Percentiles rank a stretch among this genome's conserved stretches.
Conservation (phyloP, 495 filamentous ascomycete species). For the Talaromyces proteolyticus region DNA sequence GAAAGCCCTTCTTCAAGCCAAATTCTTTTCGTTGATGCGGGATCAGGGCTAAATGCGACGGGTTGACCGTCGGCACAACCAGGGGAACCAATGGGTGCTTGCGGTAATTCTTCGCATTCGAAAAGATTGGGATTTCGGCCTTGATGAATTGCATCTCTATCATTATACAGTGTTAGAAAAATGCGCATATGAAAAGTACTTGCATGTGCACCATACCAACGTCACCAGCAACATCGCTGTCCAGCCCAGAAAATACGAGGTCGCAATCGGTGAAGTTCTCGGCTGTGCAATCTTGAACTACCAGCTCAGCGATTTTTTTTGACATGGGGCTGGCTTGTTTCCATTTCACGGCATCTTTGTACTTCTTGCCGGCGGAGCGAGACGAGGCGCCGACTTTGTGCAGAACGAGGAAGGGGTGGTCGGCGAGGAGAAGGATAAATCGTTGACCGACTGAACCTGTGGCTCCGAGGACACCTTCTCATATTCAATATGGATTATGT, state of each 20-base stretch:
- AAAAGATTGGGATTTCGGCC: conserved; percentile 75
- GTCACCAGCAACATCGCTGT: conserved; percentile 76
- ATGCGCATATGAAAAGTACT: not conserved
- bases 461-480: conserved; percentile 37
- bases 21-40: conserved; percentile 65
- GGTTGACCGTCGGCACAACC: conserved; percentile 80
- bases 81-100: conserved; percentile 77
- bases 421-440: conserved; percentile 75
- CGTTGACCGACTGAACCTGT: conserved; percentile 78
- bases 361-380: conserved; percentile 74
- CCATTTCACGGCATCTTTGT: conserved; percentile 78
- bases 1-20: conserved; percentile 66
- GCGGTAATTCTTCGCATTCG: conserved; percentile 86
- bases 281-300: conserved; percentile 70
- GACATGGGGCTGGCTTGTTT: conserved; percentile 76
- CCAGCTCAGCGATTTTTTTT: conserved; percentile 56
- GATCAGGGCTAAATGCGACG: conserved; percentile 70
- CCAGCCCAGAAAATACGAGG: conserved; percentile 82
- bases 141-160: conserved; percentile 75
- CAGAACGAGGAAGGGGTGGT: conserved; percentile 70
- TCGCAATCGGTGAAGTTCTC: conserved; percentile 76
- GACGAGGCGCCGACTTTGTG: conserved; percentile 75
- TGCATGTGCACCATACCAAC: conserved; percentile 45
- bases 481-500: conserved; percentile 12
- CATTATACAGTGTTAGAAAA: not conserved